These are phyloP conservation scores for Curvularia sp. DNA, from an alignment of 2,329 filamentous ascomycete genomes.

Conservation along the genomic window DNA sequence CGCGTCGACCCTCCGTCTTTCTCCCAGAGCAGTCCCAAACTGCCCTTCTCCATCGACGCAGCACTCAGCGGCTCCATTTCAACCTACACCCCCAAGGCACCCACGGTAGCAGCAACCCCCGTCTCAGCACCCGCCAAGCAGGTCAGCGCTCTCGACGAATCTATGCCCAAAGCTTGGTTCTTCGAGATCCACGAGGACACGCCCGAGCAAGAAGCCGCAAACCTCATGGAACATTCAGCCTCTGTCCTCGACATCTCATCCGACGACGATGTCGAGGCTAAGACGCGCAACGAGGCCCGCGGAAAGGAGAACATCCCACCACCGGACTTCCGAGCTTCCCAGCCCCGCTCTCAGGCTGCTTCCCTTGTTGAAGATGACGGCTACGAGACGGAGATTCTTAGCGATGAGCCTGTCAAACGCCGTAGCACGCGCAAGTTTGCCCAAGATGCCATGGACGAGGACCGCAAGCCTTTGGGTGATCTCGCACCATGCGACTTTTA, in stretches of 20 bases:
- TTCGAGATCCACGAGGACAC: constrained; percentile 97
- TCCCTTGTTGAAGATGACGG: constrained; percentile 16
- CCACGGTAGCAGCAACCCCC: constrained; percentile 43
- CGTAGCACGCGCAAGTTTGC: constrained; percentile 37
- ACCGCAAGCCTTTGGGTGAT: constrained; percentile 49
- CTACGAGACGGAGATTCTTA: constrained; percentile 22
- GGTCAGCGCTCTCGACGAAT: constrained; percentile 57
- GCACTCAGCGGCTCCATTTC: constrained; percentile 80
- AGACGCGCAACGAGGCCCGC: constrained; percentile 63
- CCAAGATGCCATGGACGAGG: constrained; percentile 53
- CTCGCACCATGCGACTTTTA: constrained; percentile 50
- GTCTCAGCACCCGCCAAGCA: constrained; percentile 39
- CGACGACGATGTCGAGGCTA: constrained; percentile 75
- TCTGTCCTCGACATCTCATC: constrained; percentile 87
- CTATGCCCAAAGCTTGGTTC: constrained; percentile 72
- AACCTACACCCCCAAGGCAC: constrained; percentile 61
- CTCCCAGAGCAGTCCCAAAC: constrained; percentile 53
- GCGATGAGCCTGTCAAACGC: constrained; percentile 36
- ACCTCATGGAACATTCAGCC: constrained; percentile 89
- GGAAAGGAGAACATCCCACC: constrained; percentile 97
- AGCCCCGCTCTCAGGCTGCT: constrained; percentile 21
- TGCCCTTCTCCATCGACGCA: constrained; percentile 84
- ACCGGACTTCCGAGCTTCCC: constrained; percentile 47
- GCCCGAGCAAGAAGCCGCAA: constrained; percentile 87
- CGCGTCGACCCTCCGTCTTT: constrained; percentile 76